Base-by-base conservation (phyloP, 371 early-diverging fungal genomes). In the Mucor racemosus region DNA sequence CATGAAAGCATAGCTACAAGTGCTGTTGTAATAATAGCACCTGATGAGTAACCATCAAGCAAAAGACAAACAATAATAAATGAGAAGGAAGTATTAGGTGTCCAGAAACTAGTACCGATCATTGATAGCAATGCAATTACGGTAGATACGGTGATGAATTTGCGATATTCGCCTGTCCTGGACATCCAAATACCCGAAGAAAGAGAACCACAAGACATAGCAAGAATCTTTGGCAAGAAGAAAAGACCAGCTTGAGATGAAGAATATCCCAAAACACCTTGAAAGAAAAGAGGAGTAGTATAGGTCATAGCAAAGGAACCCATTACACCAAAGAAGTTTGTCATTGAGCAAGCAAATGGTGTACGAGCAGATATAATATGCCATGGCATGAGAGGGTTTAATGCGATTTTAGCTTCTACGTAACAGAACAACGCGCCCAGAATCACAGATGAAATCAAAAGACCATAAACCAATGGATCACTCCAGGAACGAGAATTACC, bases 331-430 rank as follows among this genome's bases (percentile, higher is more conserved):
- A 75, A 81, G 58, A 81, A 77, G 38, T 76, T 77, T 41, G 63
- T 57, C 40, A 76, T 54, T 0, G 82, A 73, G 19, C 73, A 77
- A 7, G 82, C 82, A 2, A 81, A 64, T 10, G 79, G 79, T 0
- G 82, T 77, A 10, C 72, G 77, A 11, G 69, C 62, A 10, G 79
- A 65, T n/a, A 81, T 71, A 48, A 81, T 79, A 5, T 58, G 57
- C 82, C 82, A 81, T 13, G 96, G 97, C 15, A 86, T 92, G 17
- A 88, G 91, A 50, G 95, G 95, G 0, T 93, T 92, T 65, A 75
- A 87, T 48, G 87, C 92, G 19, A 87, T 88, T 4, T 91, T 90
- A 62, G 80, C 82, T 66, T 94, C 93, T 5, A 89, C 56, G 4
- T 82, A 17, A 42, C 84, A 68, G 58, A 92, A 92, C 5, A 79